Evolutionary conservation across 1,139 yeast genomes (phyloP), one percentile per base, ranked within the genome.

Genomic region (Hyphopichia buzzinii): DNA sequence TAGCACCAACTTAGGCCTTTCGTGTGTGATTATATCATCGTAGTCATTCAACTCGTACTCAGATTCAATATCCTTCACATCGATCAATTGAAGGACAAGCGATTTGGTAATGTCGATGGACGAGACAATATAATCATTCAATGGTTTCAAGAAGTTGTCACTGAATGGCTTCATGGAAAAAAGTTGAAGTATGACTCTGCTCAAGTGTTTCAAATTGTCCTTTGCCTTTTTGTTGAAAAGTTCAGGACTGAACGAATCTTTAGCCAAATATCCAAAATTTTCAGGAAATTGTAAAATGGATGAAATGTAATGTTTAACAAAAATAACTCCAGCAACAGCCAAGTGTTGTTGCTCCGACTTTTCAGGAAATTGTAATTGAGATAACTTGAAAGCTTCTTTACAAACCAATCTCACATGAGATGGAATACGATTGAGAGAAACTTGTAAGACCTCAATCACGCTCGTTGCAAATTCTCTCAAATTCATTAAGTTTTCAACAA

Each of bases 71-170:
- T 75, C 79, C 8, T 72, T 72, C 17, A 83, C 75, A 37, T 76
- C 67, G 33, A 84, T 74, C 19, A 86, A 53, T 25, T 65, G 57
- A 29, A 53, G 55, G 33, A 84, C 62, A 7, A 80, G 56, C 1
- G 59, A 52, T 30, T 71, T 62, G 38, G 78, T 68, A 8, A 68
- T 59, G 4, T 70, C 79, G n/a, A 64, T 59, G 2, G 79, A 69
- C 8, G 74, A 62, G 29, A 63, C 64, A 32, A 88, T 71, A 49
- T 78, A 85, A 33, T 84, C 92, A 54, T 86, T 86, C 52, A 88
- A 68, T 2, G 96, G 95, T 50, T 84, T 89, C 49, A 86, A 62
- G 55, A 79, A 88, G 37, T 83, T 77, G 47, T 84, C 83, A 33
- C 74, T 79, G 59, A 88, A 88, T 3, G 84, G 77, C 42, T 74